Evolutionary conservation across 169 alveolate species (phyloP).

Genomic region (Eimeria praecox): DNA sequence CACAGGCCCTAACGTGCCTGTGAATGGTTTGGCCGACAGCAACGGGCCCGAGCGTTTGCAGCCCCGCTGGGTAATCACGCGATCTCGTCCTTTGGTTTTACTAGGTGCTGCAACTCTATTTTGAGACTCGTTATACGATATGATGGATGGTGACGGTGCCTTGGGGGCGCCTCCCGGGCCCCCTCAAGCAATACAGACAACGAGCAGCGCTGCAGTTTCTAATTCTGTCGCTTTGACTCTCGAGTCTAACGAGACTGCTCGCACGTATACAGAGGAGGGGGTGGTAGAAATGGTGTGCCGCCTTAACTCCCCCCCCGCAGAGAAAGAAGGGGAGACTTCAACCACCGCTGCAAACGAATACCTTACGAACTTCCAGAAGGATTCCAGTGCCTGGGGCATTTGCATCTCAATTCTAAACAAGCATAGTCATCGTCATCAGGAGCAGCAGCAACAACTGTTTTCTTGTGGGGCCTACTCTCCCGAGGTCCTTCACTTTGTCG

Average conservation of each 20-base stretch:
- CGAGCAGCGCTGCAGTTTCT: background rate
- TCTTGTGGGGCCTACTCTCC: background rate
- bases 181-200: background rate
- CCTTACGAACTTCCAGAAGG: constrained; percentile 79
- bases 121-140: background rate
- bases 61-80: background rate
- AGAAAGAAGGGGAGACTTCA: constrained; percentile 2
- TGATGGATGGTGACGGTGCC: constrained; percentile 56
- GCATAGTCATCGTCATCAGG: constrained; percentile 4
- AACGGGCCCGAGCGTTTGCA: background rate
- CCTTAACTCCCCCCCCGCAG: constrained; percentile 26
- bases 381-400: constrained; percentile 78
- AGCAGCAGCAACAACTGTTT: background rate
- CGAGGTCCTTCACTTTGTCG: constrained; percentile 70
- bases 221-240: background rate
- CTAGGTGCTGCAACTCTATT: background rate
- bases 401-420: constrained; percentile 79
- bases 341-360: constrained; percentile 71
- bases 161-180: constrained; percentile 46
- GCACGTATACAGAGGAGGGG: constrained; percentile 42
- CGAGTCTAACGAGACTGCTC: background rate
- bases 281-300: constrained; percentile 44
- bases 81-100: background rate
- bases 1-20: background rate
- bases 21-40: background rate